These are phyloP conservation scores for Taphrina wiesneri DNA, from an alignment of 1,139 yeast species.

Conservation along the genomic window DNA sequence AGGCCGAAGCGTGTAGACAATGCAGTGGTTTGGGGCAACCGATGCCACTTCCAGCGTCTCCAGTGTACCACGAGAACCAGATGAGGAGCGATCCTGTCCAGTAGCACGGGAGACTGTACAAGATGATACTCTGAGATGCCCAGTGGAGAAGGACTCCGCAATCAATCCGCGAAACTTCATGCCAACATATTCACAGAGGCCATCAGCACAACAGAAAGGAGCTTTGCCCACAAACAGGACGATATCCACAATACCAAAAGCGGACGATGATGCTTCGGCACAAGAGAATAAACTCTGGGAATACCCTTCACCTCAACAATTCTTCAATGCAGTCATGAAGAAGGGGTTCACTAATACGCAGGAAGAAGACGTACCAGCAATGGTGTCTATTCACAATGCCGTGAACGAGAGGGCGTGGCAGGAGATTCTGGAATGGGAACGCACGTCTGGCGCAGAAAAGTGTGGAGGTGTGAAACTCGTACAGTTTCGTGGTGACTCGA, in stretches of 20 bases:
- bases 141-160: slow-evolving; percentile 15
- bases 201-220: slow-evolving; percentile 1
- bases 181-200: slow-evolving; percentile 20
- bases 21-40: not conserved
- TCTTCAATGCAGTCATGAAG: slow-evolving; percentile 88
- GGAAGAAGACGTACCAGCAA: slow-evolving; percentile 79
- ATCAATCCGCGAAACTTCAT: slow-evolving; percentile 29
- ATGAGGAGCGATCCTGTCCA: slow-evolving; percentile 32
- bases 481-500: slow-evolving; percentile 84
- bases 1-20: no score
- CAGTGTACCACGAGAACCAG: not conserved
- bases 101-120: slow-evolving; percentile 9
- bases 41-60: no score
- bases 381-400: slow-evolving; percentile 90
- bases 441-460: slow-evolving; percentile 57
- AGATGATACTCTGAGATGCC: slow-evolving; percentile 9
- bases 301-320: slow-evolving; percentile 93
- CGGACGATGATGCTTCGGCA: slow-evolving; percentile 17
- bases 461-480: slow-evolving; percentile 88
- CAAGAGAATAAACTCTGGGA: slow-evolving; percentile 57
- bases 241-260: slow-evolving; percentile 32
- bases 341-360: slow-evolving; percentile 78
- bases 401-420: slow-evolving; percentile 94
- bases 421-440: slow-evolving; percentile 82
- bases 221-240: slow-evolving; percentile 30